Percentiles rank a stretch among this genome's conserved stretches.
Evolutionary conservation across 805 yeast genomes (phyloP).

Genomic region (Monosporozyma servazzii): DNA sequence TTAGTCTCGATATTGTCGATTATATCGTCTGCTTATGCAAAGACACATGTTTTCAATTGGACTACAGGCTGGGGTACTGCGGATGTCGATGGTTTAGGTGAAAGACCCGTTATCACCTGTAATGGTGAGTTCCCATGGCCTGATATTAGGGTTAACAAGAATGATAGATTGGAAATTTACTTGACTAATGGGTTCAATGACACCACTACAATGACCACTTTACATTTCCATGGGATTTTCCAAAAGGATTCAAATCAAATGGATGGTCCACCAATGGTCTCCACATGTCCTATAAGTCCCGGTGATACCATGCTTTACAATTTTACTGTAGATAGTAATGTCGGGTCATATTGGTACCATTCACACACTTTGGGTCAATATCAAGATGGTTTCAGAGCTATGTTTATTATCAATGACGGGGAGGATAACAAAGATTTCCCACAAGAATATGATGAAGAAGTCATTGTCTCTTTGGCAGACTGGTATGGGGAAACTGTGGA

Average conservation of each 20-base stretch:
- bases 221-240: constrained; percentile 94
- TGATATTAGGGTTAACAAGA: constrained; percentile 60
- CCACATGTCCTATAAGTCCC: constrained; percentile 89
- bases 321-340: constrained; percentile 74
- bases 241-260: constrained; percentile 56
- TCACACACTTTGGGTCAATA: constrained; percentile 86
- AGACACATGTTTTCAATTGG: constrained; percentile 55
- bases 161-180: constrained; percentile 67
- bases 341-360: constrained; percentile 95
- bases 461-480: constrained; percentile 59
- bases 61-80: constrained; percentile 50
- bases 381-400: constrained; percentile 86
- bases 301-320: constrained; percentile 69
- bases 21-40: constrained; percentile 8
- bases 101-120: constrained; percentile 36
- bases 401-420: constrained; percentile 64
- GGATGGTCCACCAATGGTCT: constrained; percentile 87
- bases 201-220: constrained; percentile 59
- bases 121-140: constrained; percentile 75
- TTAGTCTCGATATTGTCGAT: neutral
- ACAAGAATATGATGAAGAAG: constrained; percentile 75
- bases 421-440: constrained; percentile 43
- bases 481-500: constrained; percentile 70
- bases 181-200: constrained; percentile 65
- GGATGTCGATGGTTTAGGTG: constrained; percentile 33